Percentiles rank a stretch among this genome's conserved stretches.
phyloP scores from a whole-genome alignment of 2,329 filamentous ascomycete genomes.

The Didymella exigua region DNA sequence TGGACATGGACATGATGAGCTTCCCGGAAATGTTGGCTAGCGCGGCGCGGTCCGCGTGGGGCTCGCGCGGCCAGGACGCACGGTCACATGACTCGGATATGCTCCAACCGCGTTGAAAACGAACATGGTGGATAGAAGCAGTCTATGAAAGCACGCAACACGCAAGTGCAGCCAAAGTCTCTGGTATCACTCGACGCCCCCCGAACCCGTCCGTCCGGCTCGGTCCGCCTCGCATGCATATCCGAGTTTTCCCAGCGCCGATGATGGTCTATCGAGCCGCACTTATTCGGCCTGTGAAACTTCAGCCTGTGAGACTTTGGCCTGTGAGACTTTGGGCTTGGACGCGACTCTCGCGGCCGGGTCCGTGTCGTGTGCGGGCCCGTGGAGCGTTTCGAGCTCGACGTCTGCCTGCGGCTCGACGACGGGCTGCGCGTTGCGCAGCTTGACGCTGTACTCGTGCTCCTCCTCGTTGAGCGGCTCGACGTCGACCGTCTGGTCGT shows the following conservation, averaged over 20 bases:
- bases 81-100: background rate
- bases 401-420: slow-evolving; percentile 17
- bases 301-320: too few relatives aligned
- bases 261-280: too few relatives aligned
- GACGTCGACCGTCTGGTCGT: slow-evolving; percentile 66
- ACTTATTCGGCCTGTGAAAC: too few relatives aligned
- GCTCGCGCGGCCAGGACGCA: too few relatives aligned
- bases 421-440: slow-evolving; percentile 23
- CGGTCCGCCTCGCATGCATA: background rate
- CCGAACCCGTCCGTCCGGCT: background rate
- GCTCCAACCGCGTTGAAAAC: background rate
- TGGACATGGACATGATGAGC: background rate
- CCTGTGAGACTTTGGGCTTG: too few relatives aligned
- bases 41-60: slow-evolving; percentile 8
- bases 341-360: background rate
- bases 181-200: background rate
- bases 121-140: background rate
- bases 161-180: background rate
- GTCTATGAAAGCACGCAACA: background rate
- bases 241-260: background rate
- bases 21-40: slow-evolving; percentile 3
- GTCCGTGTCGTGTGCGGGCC: background rate
- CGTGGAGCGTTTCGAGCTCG: slow-evolving; percentile 6
- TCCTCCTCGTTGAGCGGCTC: slow-evolving; percentile 39
- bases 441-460: slow-evolving; percentile 39